Base-by-base conservation (phyloP, 2,329 filamentous ascomycete species). In the Akanthomyces uredinophilus region DNA sequence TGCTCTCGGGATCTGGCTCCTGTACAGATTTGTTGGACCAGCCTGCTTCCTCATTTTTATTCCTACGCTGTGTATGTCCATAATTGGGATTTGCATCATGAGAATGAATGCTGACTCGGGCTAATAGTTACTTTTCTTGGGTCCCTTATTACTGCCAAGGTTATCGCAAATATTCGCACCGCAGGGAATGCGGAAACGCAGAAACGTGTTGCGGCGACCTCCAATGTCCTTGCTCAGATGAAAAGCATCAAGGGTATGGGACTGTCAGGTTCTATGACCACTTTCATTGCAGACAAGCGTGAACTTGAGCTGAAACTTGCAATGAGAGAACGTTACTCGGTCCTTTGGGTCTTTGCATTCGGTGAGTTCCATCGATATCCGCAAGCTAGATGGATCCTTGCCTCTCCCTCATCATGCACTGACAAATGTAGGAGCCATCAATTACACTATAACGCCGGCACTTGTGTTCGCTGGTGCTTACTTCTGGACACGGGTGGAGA, bases 171-270 rank as follows among this genome's bases (percentile, higher is more conserved):
- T 3, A 20, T 37, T 2, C 24, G 60, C 8, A 41, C 37, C 10
- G 53, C 37, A 3, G 52, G 35, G 18, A 58, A 51, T 22, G 43
- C 32, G n/a, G 53, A 51, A 18, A 35, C 32, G 4, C 53, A 61
- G 4, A 54, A 47, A 14, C 59, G 60, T 2, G 54, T 62, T 37
- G 35, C 47, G 7, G 47, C 54, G 13, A 58, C 52, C 14, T 57
- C 54, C 8, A 62, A 58, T 18, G 6, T 62, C 1, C 32, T 62
- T 22, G 60, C 60, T 8, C 60, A 62, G 46, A 32, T 58, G 2
- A 57, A 39, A 27, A 24, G 13, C 5, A 16, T 62, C 13, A 62
- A 62, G 29, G 29, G 32, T 7, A 51, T 58, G 37, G 60, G 52
- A 2, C 39, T 58, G 11, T 41, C 53, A 5, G 32, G 22, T 1